phyloP scores from a whole-genome alignment of 305 asterid species.

The Caryopteris hybrid region DNA sequence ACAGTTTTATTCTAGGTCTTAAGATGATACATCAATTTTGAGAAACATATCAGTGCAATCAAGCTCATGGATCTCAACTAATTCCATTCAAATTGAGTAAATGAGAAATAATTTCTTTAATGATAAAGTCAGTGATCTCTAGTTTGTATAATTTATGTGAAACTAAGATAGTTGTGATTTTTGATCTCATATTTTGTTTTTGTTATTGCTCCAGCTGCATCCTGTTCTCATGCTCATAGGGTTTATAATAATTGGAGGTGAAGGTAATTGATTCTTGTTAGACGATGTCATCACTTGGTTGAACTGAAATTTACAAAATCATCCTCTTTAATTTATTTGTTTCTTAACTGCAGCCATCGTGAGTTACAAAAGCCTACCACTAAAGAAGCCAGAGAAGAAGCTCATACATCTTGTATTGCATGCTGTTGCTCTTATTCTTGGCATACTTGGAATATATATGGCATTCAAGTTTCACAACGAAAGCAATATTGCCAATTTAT shows the following conservation, averaged over 20 bases:
- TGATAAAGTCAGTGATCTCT: background rate
- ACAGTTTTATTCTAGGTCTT: background rate
- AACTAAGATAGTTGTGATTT: background rate
- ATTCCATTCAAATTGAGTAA: background rate
- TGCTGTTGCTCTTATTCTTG: conserved; percentile 73
- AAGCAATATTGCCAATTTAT: conserved; percentile 76
- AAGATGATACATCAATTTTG: too few species aligned
- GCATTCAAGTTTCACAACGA: conserved; percentile 93
- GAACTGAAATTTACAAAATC: background rate
- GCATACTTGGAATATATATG: conserved; percentile 67
- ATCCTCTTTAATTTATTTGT: background rate
- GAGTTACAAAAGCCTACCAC: conserved; percentile 74
- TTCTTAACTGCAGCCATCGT: conserved; percentile 66
- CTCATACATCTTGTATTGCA: conserved; percentile 73
- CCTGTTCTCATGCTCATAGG: conserved; percentile 94
- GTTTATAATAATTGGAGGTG: conserved; percentile 73
- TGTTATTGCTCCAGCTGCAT: conserved; percentile 58
- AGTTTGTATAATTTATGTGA: background rate
- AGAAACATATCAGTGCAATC: background rate
- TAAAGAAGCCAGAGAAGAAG: conserved; percentile 78
- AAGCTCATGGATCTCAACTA: background rate
- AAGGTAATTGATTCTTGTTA: conserved; percentile 49
- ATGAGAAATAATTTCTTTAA: background rate
- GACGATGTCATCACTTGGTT: background rate
- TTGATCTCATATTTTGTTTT: conserved; percentile 16